phyloP scores from a whole-genome alignment of 768 basidiomycete species.

The Termitomyces sp. region DNA sequence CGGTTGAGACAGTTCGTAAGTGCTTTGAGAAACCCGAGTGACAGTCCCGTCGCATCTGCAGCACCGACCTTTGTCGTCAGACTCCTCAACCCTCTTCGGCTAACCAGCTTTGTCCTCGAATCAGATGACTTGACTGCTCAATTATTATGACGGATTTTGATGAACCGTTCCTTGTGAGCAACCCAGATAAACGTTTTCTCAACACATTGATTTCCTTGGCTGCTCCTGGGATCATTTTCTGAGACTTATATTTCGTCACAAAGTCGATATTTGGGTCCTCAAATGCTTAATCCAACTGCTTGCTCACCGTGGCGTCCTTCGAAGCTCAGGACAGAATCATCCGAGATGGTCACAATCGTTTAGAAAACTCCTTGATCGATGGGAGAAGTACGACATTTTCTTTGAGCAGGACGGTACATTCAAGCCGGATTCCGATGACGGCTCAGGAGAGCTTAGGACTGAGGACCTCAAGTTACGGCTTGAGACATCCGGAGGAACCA shows the following conservation, averaged over 20 bases:
- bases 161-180: slow-evolving; percentile 4
- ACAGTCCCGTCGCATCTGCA: neutral
- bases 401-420: slow-evolving; percentile 1
- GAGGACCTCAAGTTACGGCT: too few species aligned
- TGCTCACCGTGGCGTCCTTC: neutral
- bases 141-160: slow-evolving; percentile 7
- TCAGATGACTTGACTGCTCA: neutral
- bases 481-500: neutral
- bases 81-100: neutral
- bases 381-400: neutral
- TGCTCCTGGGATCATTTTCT: slow-evolving; percentile 6
- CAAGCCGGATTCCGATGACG: neutral
- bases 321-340: neutral
- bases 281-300: slow-evolving; percentile 5
- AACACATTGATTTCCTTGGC: slow-evolving; percentile 3
- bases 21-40: slow-evolving; percentile 3
- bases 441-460: neutral
- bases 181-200: neutral
- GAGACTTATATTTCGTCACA: neutral
- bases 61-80: slow-evolving; percentile 1
- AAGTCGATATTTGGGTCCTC: slow-evolving; percentile 4
- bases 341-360: slow-evolving; percentile 3
- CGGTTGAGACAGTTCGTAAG: neutral
- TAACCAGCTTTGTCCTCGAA: neutral
- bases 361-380: slow-evolving; percentile 2